Base-by-base conservation (phyloP, 768 basidiomycete genomes). In the Lactifluus hygrophoroides region DNA sequence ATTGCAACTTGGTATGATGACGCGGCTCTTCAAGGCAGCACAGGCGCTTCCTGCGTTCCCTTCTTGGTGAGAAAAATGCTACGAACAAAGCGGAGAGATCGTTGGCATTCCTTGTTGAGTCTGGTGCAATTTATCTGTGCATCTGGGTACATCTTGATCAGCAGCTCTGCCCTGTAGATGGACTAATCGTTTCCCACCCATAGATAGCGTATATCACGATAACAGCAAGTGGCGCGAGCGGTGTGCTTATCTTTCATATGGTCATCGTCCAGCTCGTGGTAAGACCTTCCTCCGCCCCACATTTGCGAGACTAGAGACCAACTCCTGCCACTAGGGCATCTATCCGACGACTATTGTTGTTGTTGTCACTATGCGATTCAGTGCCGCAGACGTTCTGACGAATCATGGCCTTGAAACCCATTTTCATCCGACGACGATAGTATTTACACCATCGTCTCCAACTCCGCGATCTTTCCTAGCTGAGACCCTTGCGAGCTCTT, bases 351-450 rank as follows among this genome's bases (percentile, higher is more conserved):
- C 30, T 5, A 60, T 60, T 0, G 32, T 60, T 16, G 27, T 60
- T 48, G 32, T 60, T 23, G 58, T 60, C 30, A 42, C 58, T 5
- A 44, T 60, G 54, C 45, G 40, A 21, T n/a, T 50, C 7, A 60
- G 47, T 40, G 32, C 53, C 13, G 47, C 32, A 13, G 53, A 55
- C 16, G n/a, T n/a, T n/a, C n/a, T n/a, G n/a, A n/a, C n/a, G n/a
- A n/a, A n/a, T n/a, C n/a, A n/a, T n/a, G n/a, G n/a, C n/a, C n/a
- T n/a, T n/a, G n/a, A n/a, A n/a, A n/a, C n/a, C n/a, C n/a, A n/a
- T n/a, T n/a, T n/a, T n/a, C n/a, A n/a, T n/a, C 32, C 32, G 32
- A 10, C 32, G 32, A 5, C 32, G 5, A 10, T 32, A 10, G 10
- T 32, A 10, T 32, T 32, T 10, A 32, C 5, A 32, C 32, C 32